These are phyloP conservation scores for Taphrina sp. DNA, from an alignment of 1,139 yeast species.

Conservation along the genomic window DNA sequence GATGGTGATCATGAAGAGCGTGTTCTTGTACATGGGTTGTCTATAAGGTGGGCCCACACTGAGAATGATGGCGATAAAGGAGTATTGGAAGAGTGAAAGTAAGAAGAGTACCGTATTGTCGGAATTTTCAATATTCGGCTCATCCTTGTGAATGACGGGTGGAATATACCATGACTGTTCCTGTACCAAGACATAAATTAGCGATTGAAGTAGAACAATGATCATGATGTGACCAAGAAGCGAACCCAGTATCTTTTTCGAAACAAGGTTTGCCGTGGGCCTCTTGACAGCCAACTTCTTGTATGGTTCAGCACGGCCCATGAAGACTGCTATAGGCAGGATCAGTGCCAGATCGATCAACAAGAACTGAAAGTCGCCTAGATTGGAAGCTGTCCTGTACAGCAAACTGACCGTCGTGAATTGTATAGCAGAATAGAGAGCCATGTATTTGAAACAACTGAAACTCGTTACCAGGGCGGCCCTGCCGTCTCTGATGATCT, in stretches of 20 bases:
- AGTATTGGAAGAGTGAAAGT: conserved; percentile 83
- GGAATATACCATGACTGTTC: conserved; percentile 72
- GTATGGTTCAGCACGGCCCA: conserved; percentile 95
- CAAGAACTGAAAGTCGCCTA: conserved; percentile 95
- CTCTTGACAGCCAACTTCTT: conserved; percentile 61
- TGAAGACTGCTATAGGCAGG: conserved; percentile 86
- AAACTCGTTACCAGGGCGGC: conserved; percentile 92
- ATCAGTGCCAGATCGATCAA: conserved; percentile 88
- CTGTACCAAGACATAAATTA: conserved; percentile 63
- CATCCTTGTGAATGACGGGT: conserved; percentile 49
- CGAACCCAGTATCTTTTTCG: conserved; percentile 81
- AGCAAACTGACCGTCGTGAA: conserved; percentile 80
- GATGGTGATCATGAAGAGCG: conserved; percentile 68
- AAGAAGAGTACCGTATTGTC: conserved; percentile 85
- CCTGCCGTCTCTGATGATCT: conserved; percentile 89
- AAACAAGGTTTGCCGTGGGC: conserved; percentile 91
- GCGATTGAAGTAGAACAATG: conserved; percentile 62
- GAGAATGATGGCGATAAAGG: conserved; percentile 73
- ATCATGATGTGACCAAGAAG: conserved; percentile 68
- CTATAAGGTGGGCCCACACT: conserved; percentile 97
- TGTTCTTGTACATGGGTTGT: conserved; percentile 65
- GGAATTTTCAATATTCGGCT: conserved; percentile 77
- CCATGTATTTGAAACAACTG: conserved; percentile 97
- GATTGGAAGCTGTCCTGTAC: conserved; percentile 83
- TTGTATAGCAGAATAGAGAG: conserved; percentile 93